Evolutionary conservation across 2,329 filamentous ascomycete species (phyloP).

Genomic region (Trichoderma koningii): DNA sequence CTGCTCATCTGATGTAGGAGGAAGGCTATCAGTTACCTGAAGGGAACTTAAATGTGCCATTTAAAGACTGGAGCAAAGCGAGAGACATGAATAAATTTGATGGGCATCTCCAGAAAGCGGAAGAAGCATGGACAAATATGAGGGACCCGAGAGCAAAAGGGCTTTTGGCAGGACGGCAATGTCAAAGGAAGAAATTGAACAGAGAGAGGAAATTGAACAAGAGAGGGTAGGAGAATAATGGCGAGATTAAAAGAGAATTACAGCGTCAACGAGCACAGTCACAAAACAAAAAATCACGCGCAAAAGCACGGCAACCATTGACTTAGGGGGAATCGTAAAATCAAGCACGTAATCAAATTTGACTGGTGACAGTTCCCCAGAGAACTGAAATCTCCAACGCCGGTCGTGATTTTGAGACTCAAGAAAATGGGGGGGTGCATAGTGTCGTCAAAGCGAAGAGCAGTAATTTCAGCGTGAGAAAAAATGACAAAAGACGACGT

Average conservation of each 20-base stretch:
- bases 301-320: slow-evolving; percentile 26
- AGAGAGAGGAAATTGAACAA: background rate
- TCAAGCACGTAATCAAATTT: slow-evolving; percentile 35
- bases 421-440: slow-evolving; percentile 37
- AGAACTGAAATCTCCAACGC: slow-evolving; percentile 46
- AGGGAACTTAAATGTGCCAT: no score
- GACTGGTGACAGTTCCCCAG: slow-evolving; percentile 44
- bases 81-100: no score
- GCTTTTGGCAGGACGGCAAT: no score
- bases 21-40: no score
- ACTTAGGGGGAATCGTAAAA: slow-evolving; percentile 24
- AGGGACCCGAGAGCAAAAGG: background rate
- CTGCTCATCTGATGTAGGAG: background rate
- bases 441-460: slow-evolving; percentile 37
- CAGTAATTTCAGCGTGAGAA: slow-evolving; percentile 36
- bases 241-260: background rate
- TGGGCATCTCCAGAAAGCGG: background rate
- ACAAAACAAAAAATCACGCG: slow-evolving; percentile 24
- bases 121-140: background rate
- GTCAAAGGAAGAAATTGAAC: background rate
- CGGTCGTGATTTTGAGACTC: slow-evolving; percentile 44
- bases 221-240: background rate
- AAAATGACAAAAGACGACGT: slow-evolving; percentile 30
- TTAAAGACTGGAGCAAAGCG: no score
- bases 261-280: background rate